Conservation (phyloP, 2,329 filamentous ascomycete species). For the Aureobasidium sp. region DNA sequence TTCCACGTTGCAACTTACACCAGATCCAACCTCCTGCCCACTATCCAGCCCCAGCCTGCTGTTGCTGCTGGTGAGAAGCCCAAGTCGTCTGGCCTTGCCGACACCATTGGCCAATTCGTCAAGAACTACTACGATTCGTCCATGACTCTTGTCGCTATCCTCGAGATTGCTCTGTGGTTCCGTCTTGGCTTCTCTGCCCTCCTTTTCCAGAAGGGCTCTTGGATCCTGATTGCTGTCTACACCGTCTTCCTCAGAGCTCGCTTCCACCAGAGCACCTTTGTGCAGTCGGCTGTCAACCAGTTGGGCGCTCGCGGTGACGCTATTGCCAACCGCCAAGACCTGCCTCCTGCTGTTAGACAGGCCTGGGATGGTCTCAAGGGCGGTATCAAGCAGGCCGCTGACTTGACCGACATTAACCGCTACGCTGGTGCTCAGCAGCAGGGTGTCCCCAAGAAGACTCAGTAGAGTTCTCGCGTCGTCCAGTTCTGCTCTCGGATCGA, state of each 20-base stretch:
- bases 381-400: constrained; percentile 64
- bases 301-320: constrained; percentile 72
- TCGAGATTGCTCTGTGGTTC: constrained; percentile 83
- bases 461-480: constrained; percentile 33
- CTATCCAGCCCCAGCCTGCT: constrained; percentile 60
- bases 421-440: constrained; percentile 49
- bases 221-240: constrained; percentile 81
- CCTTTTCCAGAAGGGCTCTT: constrained; percentile 83
- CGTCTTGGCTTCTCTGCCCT: constrained; percentile 75
- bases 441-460: constrained; percentile 58
- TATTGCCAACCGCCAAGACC: constrained; percentile 76
- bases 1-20: constrained; percentile 98
- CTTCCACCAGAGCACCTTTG: constrained; percentile 82
- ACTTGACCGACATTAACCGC: constrained; percentile 69
- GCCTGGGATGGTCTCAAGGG: constrained; percentile 76
- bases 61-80: constrained; percentile 51
- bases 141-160: constrained; percentile 84
- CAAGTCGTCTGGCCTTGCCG: constrained; percentile 60
- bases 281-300: constrained; percentile 73
- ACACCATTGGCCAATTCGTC: constrained; percentile 85
- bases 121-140: constrained; percentile 96
- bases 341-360: constrained; percentile 70
- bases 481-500: not conserved
- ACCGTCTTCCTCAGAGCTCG: constrained; percentile 87
- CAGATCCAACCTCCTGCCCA: constrained; percentile 86